A percentile compares a stretch with the other conserved stretches of the same genome.
Evolutionary conservation across 345 rosid species (phyloP).

Genomic region (Eucalyptus microcorys): DNA sequence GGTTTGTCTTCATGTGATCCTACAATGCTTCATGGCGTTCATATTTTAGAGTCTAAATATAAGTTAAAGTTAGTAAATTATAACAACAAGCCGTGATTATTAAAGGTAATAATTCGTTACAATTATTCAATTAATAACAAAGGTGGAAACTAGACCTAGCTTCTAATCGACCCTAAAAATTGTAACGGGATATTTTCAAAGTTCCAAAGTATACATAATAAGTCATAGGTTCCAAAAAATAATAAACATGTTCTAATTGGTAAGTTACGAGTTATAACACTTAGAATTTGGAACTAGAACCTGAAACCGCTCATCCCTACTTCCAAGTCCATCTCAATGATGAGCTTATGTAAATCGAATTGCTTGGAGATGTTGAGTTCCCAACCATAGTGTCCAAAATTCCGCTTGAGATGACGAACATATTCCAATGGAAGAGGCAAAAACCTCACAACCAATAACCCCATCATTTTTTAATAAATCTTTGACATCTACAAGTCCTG

Average conservation of each 20-base stretch:
- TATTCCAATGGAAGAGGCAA: background rate
- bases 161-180: too few relatives aligned
- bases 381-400: background rate
- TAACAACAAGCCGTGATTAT: too few relatives aligned
- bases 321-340: background rate
- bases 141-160: too few relatives aligned
- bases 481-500: background rate
- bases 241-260: fast-evolving
- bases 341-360: background rate
- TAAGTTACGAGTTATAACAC: too few relatives aligned
- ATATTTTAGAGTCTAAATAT: too few relatives aligned
- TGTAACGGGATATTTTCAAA: fast-evolving
- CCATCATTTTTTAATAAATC: background rate
- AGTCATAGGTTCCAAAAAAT: too few relatives aligned
- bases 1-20: fast-evolving
- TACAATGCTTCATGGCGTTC: fast-evolving
- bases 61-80: too few relatives aligned
- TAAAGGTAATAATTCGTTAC: too few relatives aligned
- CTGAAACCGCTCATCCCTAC: fast-evolving
- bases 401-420: background rate
- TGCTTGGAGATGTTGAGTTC: background rate
- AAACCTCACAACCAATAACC: background rate
- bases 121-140: too few relatives aligned
- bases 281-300: fast-evolving
- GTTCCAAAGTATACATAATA: too few relatives aligned